Conservation (phyloP, 164 flowering plant genomes). For the Buxus sempervirens region DNA sequence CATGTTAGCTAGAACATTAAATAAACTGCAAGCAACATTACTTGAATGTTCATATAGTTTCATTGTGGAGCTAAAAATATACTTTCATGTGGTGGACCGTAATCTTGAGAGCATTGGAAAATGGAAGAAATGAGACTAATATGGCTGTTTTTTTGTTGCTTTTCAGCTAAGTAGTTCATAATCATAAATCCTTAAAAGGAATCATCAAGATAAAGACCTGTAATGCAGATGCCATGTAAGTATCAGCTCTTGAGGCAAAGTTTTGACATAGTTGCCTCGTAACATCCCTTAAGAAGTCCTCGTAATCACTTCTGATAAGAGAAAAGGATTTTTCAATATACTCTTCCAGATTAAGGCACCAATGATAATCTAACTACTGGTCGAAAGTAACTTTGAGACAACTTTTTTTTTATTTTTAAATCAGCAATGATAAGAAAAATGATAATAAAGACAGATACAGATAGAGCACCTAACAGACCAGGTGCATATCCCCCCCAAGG, state of each 20-base stretch:
- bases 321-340: slow-evolving; percentile 1
- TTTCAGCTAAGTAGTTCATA: neutral
- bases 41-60: neutral
- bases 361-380: neutral
- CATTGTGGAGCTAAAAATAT: neutral
- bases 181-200: neutral
- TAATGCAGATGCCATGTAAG: slow-evolving; percentile 67
- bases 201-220: slow-evolving; percentile 47
- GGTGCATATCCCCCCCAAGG: no score
- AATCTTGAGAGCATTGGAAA: neutral
- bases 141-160: neutral
- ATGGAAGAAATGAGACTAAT: neutral
- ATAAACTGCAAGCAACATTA: neutral
- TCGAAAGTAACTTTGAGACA: no score
- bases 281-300: slow-evolving; percentile 69
- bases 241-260: slow-evolving; percentile 54
- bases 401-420: no score
- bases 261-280: slow-evolving; percentile 58
- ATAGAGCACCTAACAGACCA: no score
- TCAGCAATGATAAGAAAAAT: no score
- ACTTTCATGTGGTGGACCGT: neutral
- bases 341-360: neutral
- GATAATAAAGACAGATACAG: no score
- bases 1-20: neutral
- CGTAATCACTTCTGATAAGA: slow-evolving; percentile 75